Evolutionary conservation across 495 filamentous ascomycete genomes (phyloP).

Genomic region (Parachaetomium inaequale): DNA sequence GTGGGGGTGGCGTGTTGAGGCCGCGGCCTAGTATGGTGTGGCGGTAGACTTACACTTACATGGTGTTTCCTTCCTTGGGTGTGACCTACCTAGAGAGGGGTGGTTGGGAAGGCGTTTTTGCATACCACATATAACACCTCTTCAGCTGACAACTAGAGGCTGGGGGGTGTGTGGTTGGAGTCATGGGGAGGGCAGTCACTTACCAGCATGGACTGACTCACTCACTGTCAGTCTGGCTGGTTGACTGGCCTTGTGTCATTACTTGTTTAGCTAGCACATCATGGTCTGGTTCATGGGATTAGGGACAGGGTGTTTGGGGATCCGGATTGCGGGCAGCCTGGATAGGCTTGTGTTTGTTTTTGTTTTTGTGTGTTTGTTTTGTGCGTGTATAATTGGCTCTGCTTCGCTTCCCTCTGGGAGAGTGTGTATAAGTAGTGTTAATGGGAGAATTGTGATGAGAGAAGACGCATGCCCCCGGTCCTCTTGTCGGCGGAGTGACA

Average conservation of each 20-base stretch:
- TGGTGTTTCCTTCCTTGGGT: no score
- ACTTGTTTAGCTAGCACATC: background rate
- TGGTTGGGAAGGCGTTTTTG: conserved; percentile 10
- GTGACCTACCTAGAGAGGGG: no score
- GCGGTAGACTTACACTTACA: no score
- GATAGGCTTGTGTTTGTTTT: conserved; percentile 2
- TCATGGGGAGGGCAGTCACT: no score
- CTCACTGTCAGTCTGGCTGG: no score
- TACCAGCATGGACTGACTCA: no score
- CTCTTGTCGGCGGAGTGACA: no score
- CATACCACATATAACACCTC: background rate
- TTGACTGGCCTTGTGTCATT: background rate
- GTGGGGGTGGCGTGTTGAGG: background rate
- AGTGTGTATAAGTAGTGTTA: conserved; percentile 10
- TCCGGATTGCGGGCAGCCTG: background rate
- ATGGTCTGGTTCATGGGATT: conserved; percentile 3
- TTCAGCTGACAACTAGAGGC: background rate
- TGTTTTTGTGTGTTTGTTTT: conserved; percentile 1
- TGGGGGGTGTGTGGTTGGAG: background rate
- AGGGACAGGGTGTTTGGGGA: background rate
- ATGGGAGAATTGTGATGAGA: conserved; percentile 5
- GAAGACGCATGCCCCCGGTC: no score
- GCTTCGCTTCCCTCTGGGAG: background rate
- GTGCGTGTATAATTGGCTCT: background rate
- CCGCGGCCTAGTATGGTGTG: conserved; percentile 24